Evolutionary conservation across 2,329 filamentous ascomycete species (phyloP).

Genomic region (Metarhizium guizhouense): DNA sequence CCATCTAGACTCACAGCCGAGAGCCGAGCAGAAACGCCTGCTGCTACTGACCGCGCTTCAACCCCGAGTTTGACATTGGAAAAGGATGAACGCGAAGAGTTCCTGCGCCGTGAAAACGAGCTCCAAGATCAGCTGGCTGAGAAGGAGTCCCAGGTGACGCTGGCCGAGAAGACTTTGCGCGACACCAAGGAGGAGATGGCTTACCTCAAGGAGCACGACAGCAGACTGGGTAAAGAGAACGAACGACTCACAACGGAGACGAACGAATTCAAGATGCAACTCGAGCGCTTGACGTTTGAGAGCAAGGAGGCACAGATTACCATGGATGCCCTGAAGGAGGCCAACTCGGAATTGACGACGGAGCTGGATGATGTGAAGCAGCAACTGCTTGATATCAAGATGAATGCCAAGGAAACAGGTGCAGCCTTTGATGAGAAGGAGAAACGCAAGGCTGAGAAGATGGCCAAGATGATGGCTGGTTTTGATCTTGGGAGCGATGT

Average conservation of each 20-base stretch:
- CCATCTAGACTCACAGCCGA: slow-evolving; percentile 43
- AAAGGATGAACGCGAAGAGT: slow-evolving; percentile 95
- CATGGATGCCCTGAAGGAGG: slow-evolving; percentile 95
- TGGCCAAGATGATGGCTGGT: slow-evolving; percentile 99
- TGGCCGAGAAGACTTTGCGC: slow-evolving; percentile 69
- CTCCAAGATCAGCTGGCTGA: slow-evolving; percentile 94
- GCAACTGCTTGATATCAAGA: slow-evolving; percentile 89
- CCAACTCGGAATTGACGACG: slow-evolving; percentile 81
- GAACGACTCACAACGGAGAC: slow-evolving; percentile 77
- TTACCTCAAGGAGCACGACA: slow-evolving; percentile 77
- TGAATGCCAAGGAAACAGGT: slow-evolving; percentile 89
- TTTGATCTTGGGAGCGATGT: slow-evolving; percentile 91
- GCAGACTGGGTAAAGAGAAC: slow-evolving; percentile 79
- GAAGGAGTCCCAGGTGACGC: slow-evolving; percentile 72
- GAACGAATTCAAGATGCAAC: slow-evolving; percentile 92
- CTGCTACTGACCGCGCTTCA: slow-evolving; percentile 69
- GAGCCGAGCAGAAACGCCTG: slow-evolving; percentile 52
- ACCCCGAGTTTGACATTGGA: slow-evolving; percentile 85
- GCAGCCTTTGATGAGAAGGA: slow-evolving; percentile 94
- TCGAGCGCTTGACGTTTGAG: slow-evolving; percentile 92
- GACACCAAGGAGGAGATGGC: slow-evolving; percentile 80
- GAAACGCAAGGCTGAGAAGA: slow-evolving; percentile 96
- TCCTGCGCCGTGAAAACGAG: slow-evolving; percentile 89
- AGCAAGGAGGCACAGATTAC: slow-evolving; percentile 95
- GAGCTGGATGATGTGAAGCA: slow-evolving; percentile 96